Conservation (phyloP, 148 eudicot species). For the Hydrangea macrophylla region DNA sequence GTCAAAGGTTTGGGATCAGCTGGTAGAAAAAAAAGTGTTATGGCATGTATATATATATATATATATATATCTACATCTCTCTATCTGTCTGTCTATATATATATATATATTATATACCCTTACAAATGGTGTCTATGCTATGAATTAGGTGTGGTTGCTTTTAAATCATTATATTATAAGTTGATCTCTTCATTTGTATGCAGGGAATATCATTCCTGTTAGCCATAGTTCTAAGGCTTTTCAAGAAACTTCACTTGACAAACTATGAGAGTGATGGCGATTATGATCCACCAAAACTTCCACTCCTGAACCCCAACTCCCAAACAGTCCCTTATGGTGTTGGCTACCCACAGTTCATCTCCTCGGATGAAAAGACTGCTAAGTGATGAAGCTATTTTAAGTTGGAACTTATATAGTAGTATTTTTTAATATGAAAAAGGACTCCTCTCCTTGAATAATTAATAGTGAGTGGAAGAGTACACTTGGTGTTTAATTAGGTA, state of each 20-base stretch:
- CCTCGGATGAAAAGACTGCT: slow-evolving; percentile 14
- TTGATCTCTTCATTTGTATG: background rate
- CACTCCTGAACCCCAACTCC: slow-evolving; percentile 9
- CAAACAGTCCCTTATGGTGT: slow-evolving; percentile 10
- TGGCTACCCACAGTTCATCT: slow-evolving; percentile 11
- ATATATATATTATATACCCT: too few relatives aligned
- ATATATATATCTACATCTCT: background rate
- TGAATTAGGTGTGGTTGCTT: background rate
- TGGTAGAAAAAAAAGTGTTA: too few relatives aligned
- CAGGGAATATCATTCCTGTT: slow-evolving; percentile 39
- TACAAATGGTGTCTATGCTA: too few relatives aligned
- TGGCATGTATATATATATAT: too few relatives aligned
- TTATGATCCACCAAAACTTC: slow-evolving; percentile 1
- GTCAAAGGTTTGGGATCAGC: too few relatives aligned
- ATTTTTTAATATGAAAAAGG: too few relatives aligned
- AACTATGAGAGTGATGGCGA: slow-evolving; percentile 12
- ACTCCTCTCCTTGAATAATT: too few relatives aligned
- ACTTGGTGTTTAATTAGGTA: too few relatives aligned
- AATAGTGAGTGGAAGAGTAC: too few relatives aligned
- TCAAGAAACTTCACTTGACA: background rate
- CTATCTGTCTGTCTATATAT: background rate
- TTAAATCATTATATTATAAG: too few relatives aligned
- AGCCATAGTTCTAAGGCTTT: slow-evolving; percentile 39
- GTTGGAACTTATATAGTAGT: too few relatives aligned
- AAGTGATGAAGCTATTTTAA: too few relatives aligned